These are phyloP conservation scores for Rhynchospora pubera DNA, from an alignment of 176 grass and related monocot genomes.

Conservation along the genomic window DNA sequence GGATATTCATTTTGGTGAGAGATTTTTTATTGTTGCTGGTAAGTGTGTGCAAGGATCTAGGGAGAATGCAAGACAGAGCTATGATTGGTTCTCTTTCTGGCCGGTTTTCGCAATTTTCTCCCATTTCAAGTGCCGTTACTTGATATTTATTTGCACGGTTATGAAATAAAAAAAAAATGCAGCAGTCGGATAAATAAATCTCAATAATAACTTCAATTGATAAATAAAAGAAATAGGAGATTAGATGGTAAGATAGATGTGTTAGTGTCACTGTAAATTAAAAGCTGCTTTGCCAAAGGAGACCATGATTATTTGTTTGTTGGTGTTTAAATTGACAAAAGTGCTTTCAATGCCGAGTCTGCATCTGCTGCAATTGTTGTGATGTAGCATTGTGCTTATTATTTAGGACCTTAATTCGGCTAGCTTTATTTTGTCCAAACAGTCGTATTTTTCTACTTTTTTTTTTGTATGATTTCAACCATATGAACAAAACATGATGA, in stretches of 20 bases:
- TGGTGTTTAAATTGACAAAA: neutral
- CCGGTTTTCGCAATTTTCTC: conserved; percentile 35
- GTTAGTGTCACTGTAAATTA: neutral
- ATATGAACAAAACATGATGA: neutral
- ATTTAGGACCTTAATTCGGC: neutral
- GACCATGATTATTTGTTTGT: neutral
- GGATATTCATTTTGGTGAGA: conserved; percentile 58
- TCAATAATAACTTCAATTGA: neutral
- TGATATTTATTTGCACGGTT: neutral
- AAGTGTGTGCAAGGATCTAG: conserved; percentile 56
- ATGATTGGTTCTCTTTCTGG: conserved; percentile 51
- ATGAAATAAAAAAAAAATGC: neutral
- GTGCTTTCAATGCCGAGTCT: neutral
- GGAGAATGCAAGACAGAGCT: conserved; percentile 48
- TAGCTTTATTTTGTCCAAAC: neutral
- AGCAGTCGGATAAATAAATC: neutral
- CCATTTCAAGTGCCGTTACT: neutral
- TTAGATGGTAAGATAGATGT: neutral
- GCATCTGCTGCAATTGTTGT: neutral
- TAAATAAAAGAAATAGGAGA: neutral
- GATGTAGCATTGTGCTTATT: neutral
- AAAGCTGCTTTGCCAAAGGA: neutral
- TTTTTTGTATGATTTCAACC: neutral
- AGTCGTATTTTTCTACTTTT: neutral
- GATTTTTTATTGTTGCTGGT: conserved; percentile 57